Evolutionary conservation across 1,284 basidiomycete genomes (phyloP), one percentile per base, ranked within the genome.

Genomic region (Coniferiporia weirii): DNA sequence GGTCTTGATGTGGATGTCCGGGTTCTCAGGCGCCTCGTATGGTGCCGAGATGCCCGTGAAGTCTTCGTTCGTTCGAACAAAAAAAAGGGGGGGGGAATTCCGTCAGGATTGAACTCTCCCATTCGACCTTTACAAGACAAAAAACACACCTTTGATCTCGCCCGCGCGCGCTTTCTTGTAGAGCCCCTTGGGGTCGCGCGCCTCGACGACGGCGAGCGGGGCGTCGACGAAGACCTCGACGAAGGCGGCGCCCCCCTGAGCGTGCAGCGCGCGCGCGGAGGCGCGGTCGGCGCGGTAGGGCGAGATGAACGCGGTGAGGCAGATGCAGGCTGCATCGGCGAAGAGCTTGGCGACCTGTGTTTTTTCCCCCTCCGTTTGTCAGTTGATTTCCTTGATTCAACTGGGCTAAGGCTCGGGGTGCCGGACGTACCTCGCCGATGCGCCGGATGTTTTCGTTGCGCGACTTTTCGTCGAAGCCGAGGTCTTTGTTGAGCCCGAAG

Each of bases 31-130:
- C 7, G 87, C 84, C 75, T 99, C 97, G 73, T 99, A 99, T 8
- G 97, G 97, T 2, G 97, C 94, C 40, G 93, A 95, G 70, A 99
- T 90, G 10, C 97, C 96, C 49, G 97, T 99, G 75, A 99, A 98
- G 64, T 98, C 96, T 96, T 10, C 38, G 38, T 40, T 40, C 12
- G 12, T 12, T 38, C n/a, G n/a, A n/a, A n/a, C n/a, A n/a, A n/a
- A n/a, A n/a, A n/a, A 27, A 27, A 27, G 27, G 27, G 27, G 27
- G 27, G 27, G 5, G 27, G 27, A 27, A 27, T 27, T 27, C 5
- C 27, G 27, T 27, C 27, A 27, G 27, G 27, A 27, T 5, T 27
- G 27, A 27, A 5, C 27, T 5, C 27, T 27, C 27, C 27, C 27
- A 27, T 5, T 27, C 27, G 27, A 3, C 27, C 27, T 2, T 3